Evolutionary conservation across 2,329 filamentous ascomycete species (phyloP), one percentile per base, ranked within the genome.

Genomic region (Ascochyta lentis): DNA sequence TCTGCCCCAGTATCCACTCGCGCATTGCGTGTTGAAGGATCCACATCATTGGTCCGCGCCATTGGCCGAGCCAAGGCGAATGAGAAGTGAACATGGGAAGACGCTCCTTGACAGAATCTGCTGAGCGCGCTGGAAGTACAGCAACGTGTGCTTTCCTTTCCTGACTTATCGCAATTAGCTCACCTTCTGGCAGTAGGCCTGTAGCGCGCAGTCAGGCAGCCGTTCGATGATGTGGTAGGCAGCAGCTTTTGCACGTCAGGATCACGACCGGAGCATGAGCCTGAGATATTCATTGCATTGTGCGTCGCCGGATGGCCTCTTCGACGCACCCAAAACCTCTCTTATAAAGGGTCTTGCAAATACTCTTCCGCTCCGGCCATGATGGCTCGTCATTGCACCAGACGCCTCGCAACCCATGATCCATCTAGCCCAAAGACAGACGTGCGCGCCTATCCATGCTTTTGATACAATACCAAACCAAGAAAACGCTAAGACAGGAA

Each of bases 1-100:
- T 63, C 61, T 61, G 61, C 65, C 65, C 66, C 61, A 59, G 59
- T 55, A 66, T 66, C 60, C 64, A 57, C 65, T 61, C 57, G 58
- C 55, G 49, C 54, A 57, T 49, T 57, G 54, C 54, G 49, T 45
- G 54, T 58, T 62, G 58, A 49, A 49, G 54, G 64, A 38, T 61
- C 63, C 64, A 68, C 66, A 56, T 23, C 56, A 51, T 19, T 19
- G 19, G 49, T 56, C 51, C 58, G 47, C 63, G 60, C 59, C 55
- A 54, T 54, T 45, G 38, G 44, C 38, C 35, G 33, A 40, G 34
- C 49, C 39, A 31, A 44, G 27, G 16, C 43, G 48, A 45, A 37
- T 29, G 8, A 12, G 9, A 44, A 34, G 35, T 54, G 35, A 44
- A 35, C 10, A 13, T 31, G n/a, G 12, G 10, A 37, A 29, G 35